Base-by-base conservation (phyloP, 148 eudicot species). In the Chenopodium album region DNA sequence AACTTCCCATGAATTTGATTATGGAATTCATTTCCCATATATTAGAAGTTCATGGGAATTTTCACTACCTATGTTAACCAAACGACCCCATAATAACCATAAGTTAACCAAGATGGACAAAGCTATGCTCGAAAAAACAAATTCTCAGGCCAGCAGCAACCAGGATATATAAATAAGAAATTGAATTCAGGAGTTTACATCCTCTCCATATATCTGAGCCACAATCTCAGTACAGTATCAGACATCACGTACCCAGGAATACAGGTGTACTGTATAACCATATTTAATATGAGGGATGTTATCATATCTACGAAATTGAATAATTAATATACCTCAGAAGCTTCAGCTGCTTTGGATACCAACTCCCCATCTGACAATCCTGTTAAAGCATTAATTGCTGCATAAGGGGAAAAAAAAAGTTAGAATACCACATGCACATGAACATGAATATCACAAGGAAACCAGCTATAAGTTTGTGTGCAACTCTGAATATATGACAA, bases 271-370 rank as follows among this genome's bases (percentile, higher is more conserved):
- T 5, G 28, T 22, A 11, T 62, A n/a, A 8, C 28, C n/a, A 47
- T 28, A 34, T 34, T 3, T 32, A 34, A 67, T 17, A 22, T 3
- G 16, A 59, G 54, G 54, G 22, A 16, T 63, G 12, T 31, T 8
- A 64, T 59, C 22, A n/a, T 44, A 83, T 7, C 47, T 60, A 75
- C 76, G 73, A 72, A 80, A 52, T 47, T 75, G 28, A 17, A 75
- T 3, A 29, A 56, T 54, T 44, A 23, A 63, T 60, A 20, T 75
- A 94, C 98, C 97, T 94, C 93, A 29, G 88, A 91, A 87, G 85
- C 76, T 85, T 92, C 93, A 32, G 95, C 79, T 78, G 85, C 85
- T 77, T 86, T 85, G 32, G 85, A 79, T 72, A 77, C 78, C 54
- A 87, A 64, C 77, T 87, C 88, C 37, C 90, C 92, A 72, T 86